phyloP scores from a whole-genome alignment of 768 basidiomycete species.

The Kwoniella sp. region DNA sequence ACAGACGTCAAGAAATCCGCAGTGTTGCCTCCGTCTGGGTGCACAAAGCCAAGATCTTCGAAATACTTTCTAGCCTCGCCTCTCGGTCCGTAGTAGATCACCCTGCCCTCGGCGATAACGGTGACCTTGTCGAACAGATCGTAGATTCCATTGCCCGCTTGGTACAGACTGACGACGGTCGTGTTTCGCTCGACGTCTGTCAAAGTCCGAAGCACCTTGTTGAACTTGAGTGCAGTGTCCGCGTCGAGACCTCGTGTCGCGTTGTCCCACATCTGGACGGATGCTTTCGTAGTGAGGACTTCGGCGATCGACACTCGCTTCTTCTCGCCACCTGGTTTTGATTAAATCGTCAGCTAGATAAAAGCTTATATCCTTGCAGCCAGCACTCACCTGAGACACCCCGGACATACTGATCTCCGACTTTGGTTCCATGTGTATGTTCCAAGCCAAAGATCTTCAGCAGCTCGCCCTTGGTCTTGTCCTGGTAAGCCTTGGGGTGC shows the following conservation, averaged over 20 bases:
- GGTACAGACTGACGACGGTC: conserved; percentile 51
- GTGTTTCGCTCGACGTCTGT: conserved; percentile 44
- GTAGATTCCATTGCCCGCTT: conserved; percentile 46
- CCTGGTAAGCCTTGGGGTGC: conserved; percentile 41
- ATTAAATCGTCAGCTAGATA: neutral
- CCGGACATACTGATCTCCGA: conserved; percentile 57
- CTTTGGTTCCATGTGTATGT: conserved; percentile 47
- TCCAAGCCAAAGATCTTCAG: conserved; percentile 49
- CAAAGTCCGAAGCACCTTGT: conserved; percentile 39
- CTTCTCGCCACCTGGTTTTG: conserved; percentile 44
- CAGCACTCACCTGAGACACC: conserved; percentile 57
- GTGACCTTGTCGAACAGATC: conserved; percentile 60
- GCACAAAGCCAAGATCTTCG: conserved; percentile 50
- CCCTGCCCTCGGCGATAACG: conserved; percentile 60
- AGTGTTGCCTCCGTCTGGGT: conserved; percentile 43
- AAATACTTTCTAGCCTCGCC: conserved; percentile 57
- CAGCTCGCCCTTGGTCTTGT: conserved; percentile 57
- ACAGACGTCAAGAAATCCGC: conserved; percentile 49
- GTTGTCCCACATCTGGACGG: conserved; percentile 50
- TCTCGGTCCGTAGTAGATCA: conserved; percentile 60
- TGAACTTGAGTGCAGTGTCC: conserved; percentile 46
- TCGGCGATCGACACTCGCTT: conserved; percentile 54
- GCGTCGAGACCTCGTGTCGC: conserved; percentile 52
- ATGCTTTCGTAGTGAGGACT: conserved; percentile 44
- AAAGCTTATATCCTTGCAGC: conserved; percentile 1